A percentile compares a stretch with the other conserved stretches of the same genome.
Evolutionary conservation across 2,329 filamentous ascomycete genomes (phyloP).

Genomic region (Clathrospora elynae): DNA sequence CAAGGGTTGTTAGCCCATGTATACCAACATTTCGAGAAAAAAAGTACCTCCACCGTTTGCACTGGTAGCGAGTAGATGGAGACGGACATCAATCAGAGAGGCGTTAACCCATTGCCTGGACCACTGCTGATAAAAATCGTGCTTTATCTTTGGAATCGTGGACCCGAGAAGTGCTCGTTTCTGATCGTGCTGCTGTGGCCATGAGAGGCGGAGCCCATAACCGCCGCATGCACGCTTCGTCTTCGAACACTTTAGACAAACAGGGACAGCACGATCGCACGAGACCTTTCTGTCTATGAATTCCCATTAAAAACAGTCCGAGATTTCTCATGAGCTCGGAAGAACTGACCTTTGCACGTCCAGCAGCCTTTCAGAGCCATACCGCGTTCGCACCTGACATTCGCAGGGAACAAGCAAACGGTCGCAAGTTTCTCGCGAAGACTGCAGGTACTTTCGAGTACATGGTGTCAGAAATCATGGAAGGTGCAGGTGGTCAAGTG

Average conservation of each 20-base stretch:
- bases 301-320: not conserved
- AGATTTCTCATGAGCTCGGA: not conserved
- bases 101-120: slow-evolving; percentile 11
- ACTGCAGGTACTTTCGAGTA: not conserved
- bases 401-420: not conserved
- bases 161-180: too few relatives aligned
- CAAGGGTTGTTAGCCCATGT: not conserved
- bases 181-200: too few relatives aligned
- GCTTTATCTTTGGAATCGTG: too few relatives aligned
- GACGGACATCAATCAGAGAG: slow-evolving; percentile 7
- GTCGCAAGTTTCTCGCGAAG: not conserved
- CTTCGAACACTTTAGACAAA: slow-evolving; percentile 13
- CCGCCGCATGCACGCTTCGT: slow-evolving; percentile 18
- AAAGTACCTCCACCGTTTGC: slow-evolving; percentile 1
- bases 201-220: slow-evolving; percentile 19
- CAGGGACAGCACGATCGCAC: slow-evolving; percentile 16
- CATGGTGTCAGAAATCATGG: slow-evolving; percentile 1
- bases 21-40: not conserved
- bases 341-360: slow-evolving; percentile 14
- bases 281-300: slow-evolving; percentile 16
- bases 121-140: too few relatives aligned
- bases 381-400: not conserved
- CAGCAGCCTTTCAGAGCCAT: slow-evolving; percentile 10
- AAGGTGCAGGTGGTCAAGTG: too few relatives aligned
- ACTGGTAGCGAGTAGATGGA: slow-evolving; percentile 10